These are phyloP conservation scores for Dioscorea cayenensis DNA, from an alignment of 116 monocot species.

Conservation along the genomic window DNA sequence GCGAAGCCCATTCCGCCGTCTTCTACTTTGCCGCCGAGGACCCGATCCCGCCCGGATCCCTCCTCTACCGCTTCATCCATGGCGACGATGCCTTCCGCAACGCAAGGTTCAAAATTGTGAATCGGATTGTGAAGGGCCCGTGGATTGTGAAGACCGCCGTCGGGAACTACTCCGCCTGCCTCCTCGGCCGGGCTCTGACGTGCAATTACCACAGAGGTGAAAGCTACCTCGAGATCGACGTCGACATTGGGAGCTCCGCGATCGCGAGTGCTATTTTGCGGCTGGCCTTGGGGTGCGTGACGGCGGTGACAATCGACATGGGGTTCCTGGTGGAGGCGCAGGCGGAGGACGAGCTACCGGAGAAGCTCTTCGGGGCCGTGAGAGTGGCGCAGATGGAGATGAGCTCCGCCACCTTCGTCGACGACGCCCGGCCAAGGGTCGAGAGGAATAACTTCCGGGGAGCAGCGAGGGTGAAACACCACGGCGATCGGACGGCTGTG, in stretches of 20 bases:
- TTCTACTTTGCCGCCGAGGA: constrained; percentile 95
- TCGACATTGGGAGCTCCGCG: constrained; percentile 97
- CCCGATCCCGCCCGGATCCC: constrained; percentile 51
- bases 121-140: constrained; percentile 87
- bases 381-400: constrained; percentile 94
- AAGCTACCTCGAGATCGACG: constrained; percentile 90
- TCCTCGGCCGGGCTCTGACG: constrained; percentile 77
- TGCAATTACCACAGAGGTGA: constrained; percentile 68
- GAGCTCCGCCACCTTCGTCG: constrained; percentile 69
- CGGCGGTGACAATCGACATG: constrained; percentile 88
- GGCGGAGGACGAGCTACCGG: constrained; percentile 83
- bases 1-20: constrained; percentile 73
- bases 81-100: constrained; percentile 83
- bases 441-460: neutral
- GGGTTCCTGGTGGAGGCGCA: constrained; percentile 90
- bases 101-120: constrained; percentile 82
- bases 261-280: constrained; percentile 77
- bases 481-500: neutral
- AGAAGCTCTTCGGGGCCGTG: constrained; percentile 81
- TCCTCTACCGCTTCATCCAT: constrained; percentile 71
- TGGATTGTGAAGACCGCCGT: constrained; percentile 88
- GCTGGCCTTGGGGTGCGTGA: constrained; percentile 71
- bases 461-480: neutral
- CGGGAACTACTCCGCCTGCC: constrained; percentile 81
- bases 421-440: constrained; percentile 22